Base-by-base conservation (phyloP, 495 filamentous ascomycete species). In the Penicillium maclennaniae region DNA sequence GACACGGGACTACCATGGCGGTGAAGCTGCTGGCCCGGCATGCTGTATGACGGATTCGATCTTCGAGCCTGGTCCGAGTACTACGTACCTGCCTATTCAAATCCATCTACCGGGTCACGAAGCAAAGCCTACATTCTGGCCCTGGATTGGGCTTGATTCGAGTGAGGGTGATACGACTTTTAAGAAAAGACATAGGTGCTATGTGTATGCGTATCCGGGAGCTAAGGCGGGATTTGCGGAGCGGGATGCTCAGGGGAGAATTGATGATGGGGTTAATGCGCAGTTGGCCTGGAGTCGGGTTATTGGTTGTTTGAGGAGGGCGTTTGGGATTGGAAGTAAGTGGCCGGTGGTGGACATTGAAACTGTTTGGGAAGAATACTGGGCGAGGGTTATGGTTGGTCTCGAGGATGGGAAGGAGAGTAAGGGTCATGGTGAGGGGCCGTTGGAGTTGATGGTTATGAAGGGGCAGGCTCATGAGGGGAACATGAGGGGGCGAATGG, bases 281-380 rank as follows among this genome's bases (percentile, higher is more conserved):
- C 59, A 65, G 15, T 51, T 87, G 17, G 79, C 84, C 1, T 85
- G 80, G 74, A 77, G 74, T 34, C 70, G 84, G 17, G 70, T 71
- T 0, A 58, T 87, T 37, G 74, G 71, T 0, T 64, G 70, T 37
- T 45, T 82, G 41, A 65, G 75, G 25, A 75, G 75, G 36, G 84
- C 79, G 1, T 87, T 89, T 58, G 71, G 76, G 45, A 62, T 62
- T n/a, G 62, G 59, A 2, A 53, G 63, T n/a, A 55, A 58, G 3
- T 71, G 70, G 58, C 69, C 74, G 9, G 77, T 83, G 39, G 74
- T 73, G 1, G 81, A 82, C 51, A 63, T 86, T 17, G 85, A 89
- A 58, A 70, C 62, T 5, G 69, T 82, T 3, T 78, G 84, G 69
- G 85, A 88, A 47, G 65, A 75, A 43, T 82, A 87, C 60, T 69